phyloP scores from a whole-genome alignment of 495 filamentous ascomycete species.

The Staphylotrichum longicolle region DNA sequence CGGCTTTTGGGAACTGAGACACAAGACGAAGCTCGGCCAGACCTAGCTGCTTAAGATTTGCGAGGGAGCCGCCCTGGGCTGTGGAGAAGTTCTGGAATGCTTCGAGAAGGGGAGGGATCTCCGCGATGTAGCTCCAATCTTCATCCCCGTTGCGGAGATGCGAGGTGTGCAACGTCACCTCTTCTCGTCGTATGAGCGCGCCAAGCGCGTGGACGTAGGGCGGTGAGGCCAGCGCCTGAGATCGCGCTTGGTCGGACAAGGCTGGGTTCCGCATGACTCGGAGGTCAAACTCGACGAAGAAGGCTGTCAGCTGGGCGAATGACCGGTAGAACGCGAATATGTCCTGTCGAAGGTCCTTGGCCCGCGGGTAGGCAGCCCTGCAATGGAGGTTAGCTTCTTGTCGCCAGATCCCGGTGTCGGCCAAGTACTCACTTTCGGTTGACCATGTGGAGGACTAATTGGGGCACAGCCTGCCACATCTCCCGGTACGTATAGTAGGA shows the following conservation, averaged over 20 bases:
- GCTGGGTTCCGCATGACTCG: conserved; percentile 10
- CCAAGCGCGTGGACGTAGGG: conserved; percentile 33
- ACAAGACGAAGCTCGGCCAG: conserved; percentile 38
- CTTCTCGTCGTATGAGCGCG: conserved; percentile 35
- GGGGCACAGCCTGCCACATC: conserved; percentile 37
- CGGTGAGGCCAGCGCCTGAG: conserved; percentile 33
- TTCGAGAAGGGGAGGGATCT: conserved; percentile 32
- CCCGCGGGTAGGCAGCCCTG: conserved; percentile 19
- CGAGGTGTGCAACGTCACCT: conserved; percentile 26
- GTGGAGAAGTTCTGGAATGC: conserved; percentile 33
- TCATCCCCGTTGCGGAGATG: conserved; percentile 29
- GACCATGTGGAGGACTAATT: conserved; percentile 21
- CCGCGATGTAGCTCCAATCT: conserved; percentile 32
- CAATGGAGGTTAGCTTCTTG: conserved; percentile 8
- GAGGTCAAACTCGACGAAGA: conserved; percentile 35
- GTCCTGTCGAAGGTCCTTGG: conserved; percentile 22
- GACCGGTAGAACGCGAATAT: conserved; percentile 36
- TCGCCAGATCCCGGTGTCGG: background rate
- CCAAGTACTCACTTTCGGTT: conserved; percentile 27
- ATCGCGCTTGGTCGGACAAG: conserved; percentile 13
- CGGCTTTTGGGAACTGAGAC: conserved; percentile 40
- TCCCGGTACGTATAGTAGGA: conserved; percentile 39
- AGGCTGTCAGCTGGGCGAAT: conserved; percentile 32
- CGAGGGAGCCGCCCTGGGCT: conserved; percentile 18
- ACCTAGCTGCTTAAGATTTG: conserved; percentile 29